Evolutionary conservation across 257 asterid species (phyloP).

Genomic region (Nicotiana tomentosiformis): DNA sequence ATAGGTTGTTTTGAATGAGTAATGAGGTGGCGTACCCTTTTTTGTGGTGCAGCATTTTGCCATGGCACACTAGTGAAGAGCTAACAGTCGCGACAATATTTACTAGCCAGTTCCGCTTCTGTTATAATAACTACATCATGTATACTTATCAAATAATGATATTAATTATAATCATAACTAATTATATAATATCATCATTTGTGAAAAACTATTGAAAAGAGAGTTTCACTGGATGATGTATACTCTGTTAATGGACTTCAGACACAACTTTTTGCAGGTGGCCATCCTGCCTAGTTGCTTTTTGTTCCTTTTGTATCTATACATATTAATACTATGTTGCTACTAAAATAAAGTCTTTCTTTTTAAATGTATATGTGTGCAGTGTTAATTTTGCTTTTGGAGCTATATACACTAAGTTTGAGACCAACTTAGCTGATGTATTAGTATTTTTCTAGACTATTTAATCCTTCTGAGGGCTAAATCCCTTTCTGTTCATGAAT

Average conservation of each 20-base stretch:
- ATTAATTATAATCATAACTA: background rate
- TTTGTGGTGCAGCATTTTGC: background rate
- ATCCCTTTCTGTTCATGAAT: background rate
- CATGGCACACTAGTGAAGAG: too few relatives aligned
- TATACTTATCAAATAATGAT: background rate
- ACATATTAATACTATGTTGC: background rate
- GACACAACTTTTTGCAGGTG: background rate
- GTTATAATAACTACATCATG: background rate
- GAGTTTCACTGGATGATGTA: background rate
- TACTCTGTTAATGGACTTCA: background rate
- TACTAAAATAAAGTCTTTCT: background rate
- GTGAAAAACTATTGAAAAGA: background rate
- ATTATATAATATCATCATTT: background rate
- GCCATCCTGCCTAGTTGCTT: background rate
- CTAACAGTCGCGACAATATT: too few relatives aligned
- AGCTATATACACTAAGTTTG: background rate
- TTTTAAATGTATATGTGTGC: background rate
- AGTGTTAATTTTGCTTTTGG: background rate
- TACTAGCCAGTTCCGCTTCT: background rate
- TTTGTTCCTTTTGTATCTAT: background rate
- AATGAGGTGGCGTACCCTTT: background rate
- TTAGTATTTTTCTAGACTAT: background rate
- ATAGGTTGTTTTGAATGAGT: background rate
- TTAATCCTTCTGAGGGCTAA: background rate
- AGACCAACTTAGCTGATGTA: background rate